Conservation (phyloP, 129 eudicot species). For the Cynara cardunculus region DNA sequence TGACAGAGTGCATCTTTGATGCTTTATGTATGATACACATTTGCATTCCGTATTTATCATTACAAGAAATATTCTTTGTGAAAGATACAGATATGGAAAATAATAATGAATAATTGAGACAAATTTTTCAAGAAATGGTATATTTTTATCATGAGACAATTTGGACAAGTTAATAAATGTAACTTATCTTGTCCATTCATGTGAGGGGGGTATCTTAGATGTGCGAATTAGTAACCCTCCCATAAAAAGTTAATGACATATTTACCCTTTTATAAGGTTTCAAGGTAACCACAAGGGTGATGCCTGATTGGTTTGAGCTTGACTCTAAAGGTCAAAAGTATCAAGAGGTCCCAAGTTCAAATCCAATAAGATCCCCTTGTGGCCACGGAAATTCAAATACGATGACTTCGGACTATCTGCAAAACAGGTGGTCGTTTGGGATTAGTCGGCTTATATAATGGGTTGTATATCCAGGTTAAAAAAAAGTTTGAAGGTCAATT, state of each 20-base stretch:
- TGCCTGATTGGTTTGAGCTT: too few relatives aligned
- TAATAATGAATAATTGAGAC: neutral
- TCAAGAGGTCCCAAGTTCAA: too few relatives aligned
- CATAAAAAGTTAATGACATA: constrained; percentile 1
- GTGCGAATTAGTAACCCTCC: neutral
- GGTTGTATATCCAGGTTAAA: too few relatives aligned
- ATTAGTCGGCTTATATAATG: too few relatives aligned
- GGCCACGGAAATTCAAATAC: too few relatives aligned
- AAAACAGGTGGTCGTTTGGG: too few relatives aligned
- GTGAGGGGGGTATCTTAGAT: neutral
- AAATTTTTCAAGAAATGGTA: neutral
- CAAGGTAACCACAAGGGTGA: too few relatives aligned
- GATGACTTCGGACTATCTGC: too few relatives aligned
- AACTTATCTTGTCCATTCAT: neutral
- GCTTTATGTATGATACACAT: neutral
- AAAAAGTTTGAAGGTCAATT: neutral
- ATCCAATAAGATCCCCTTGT: too few relatives aligned
- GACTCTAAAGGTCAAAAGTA: too few relatives aligned
- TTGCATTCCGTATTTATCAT: neutral
- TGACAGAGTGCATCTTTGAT: neutral
- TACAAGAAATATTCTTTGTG: neutral
- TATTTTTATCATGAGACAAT: neutral
- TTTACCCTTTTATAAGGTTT: neutral
- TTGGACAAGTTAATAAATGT: neutral
- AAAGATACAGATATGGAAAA: neutral